Conservation (phyloP, 2,329 filamentous ascomycete species). For the Emmonsiellopsis sp. region DNA sequence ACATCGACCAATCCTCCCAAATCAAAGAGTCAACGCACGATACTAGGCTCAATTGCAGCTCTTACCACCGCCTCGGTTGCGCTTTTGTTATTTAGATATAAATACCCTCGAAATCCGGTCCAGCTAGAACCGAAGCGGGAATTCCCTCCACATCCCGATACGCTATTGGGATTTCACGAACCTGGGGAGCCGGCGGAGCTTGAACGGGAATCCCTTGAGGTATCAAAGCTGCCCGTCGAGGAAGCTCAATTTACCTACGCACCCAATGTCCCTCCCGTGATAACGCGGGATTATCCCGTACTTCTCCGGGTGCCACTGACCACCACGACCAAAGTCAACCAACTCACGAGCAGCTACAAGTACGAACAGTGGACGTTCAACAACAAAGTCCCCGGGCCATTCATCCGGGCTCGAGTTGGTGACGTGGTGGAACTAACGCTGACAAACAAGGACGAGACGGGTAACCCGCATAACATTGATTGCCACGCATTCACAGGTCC, state of each 20-base stretch:
- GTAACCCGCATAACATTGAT: constrained; percentile 30
- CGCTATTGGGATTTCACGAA: not conserved
- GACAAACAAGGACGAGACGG: constrained; percentile 24
- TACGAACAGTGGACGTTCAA: constrained; percentile 31
- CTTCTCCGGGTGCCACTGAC: constrained; percentile 23
- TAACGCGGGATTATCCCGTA: constrained; percentile 23
- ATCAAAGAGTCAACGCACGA: not conserved
- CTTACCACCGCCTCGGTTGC: not conserved
- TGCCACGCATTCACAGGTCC: constrained; percentile 27
- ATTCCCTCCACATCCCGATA: not conserved
- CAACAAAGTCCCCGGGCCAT: constrained; percentile 24
- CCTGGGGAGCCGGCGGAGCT: not conserved
- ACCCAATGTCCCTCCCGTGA: constrained; percentile 23
- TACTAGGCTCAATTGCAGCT: not conserved
- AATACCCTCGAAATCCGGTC: not conserved
- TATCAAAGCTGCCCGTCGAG: constrained; percentile 19
- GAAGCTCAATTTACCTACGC: constrained; percentile 22
- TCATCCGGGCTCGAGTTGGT: constrained; percentile 28
- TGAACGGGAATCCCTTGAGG: constrained; percentile 3
- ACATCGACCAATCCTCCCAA: not conserved
- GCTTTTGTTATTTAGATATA: not conserved
- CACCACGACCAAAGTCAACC: constrained; percentile 19
- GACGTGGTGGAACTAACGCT: constrained; percentile 25
- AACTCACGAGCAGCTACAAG: constrained; percentile 26
- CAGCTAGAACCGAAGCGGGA: not conserved